Evolutionary conservation across 2,329 filamentous ascomycete genomes (phyloP).

Genomic region (Alternaria consortialis): DNA sequence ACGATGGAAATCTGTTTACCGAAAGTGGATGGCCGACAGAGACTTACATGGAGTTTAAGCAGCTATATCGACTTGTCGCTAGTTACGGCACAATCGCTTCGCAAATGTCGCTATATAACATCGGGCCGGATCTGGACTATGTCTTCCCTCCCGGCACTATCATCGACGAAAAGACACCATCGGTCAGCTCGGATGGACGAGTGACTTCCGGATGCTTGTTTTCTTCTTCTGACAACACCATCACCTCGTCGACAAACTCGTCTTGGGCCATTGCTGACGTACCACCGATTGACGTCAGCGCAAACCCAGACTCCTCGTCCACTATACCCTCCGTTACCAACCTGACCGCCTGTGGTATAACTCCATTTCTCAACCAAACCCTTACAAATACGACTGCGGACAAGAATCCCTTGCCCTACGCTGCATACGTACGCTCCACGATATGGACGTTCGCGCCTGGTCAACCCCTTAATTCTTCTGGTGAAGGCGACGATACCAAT

Average conservation of each 20-base stretch:
- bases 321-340: constrained; percentile 46
- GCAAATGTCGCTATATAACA: constrained; percentile 65
- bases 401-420: constrained; percentile 58
- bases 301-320: constrained; percentile 34
- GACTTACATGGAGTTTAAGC: constrained; percentile 64
- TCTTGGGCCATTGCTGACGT: constrained; percentile 45
- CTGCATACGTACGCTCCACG: constrained; percentile 59
- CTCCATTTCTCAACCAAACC: constrained; percentile 66
- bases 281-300: constrained; percentile 26
- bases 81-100: constrained; percentile 66
- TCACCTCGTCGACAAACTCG: constrained; percentile 61
- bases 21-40: constrained; percentile 71
- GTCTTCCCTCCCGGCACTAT: constrained; percentile 64
- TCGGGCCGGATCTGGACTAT: constrained; percentile 57
- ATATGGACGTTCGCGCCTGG: constrained; percentile 69
- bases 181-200: constrained; percentile 50
- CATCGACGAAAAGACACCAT: constrained; percentile 39
- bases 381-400: constrained; percentile 63
- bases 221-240: constrained; percentile 48
- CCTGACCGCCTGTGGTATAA: constrained; percentile 67
- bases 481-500: constrained; percentile 30
- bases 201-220: constrained; percentile 65
- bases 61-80: constrained; percentile 63
- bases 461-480: constrained; percentile 62
- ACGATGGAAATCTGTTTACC: constrained; percentile 56